A percentile compares a stretch with the other conserved stretches of the same genome.
phyloP scores from a whole-genome alignment of 2,329 filamentous ascomycete genomes.

The Parafenestella ontariensis region DNA sequence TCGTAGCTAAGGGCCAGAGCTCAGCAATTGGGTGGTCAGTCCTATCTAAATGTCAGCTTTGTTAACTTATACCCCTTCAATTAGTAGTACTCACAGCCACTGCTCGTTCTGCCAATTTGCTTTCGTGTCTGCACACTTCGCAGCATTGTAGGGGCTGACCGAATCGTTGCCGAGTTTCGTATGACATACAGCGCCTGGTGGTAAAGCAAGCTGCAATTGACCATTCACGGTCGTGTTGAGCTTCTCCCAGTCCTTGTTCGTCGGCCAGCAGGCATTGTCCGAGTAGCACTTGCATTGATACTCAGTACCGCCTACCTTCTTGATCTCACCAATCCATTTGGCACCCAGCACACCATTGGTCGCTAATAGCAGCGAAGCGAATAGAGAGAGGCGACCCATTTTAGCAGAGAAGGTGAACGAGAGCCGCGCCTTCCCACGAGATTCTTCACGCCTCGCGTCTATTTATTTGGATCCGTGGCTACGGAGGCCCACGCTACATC shows the following conservation, averaged over 20 bases:
- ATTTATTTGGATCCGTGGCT: conserved; percentile 10
- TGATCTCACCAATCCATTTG: conserved; percentile 41
- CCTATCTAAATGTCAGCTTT: conserved; percentile 16
- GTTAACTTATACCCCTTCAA: not conserved
- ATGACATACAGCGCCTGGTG: conserved; percentile 42
- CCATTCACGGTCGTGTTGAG: conserved; percentile 42
- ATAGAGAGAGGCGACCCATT: conserved; percentile 32
- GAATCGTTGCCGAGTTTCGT: conserved; percentile 29
- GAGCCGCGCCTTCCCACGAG: not conserved
- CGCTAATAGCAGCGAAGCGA: conserved; percentile 30
- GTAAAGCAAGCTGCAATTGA: conserved; percentile 34
- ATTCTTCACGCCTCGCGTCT: not conserved
- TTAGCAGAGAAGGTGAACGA: conserved; percentile 10
- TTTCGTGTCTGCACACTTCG: conserved; percentile 34
- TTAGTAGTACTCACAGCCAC: conserved; percentile 32
- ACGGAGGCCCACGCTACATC: not conserved
- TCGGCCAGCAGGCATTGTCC: conserved; percentile 44
- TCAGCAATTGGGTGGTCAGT: conserved; percentile 42
- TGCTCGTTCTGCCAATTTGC: conserved; percentile 40
- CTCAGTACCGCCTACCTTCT: conserved; percentile 26
- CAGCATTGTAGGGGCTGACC: conserved; percentile 29
- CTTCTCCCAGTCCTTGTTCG: conserved; percentile 29
- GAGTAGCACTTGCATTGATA: conserved; percentile 48
- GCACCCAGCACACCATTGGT: conserved; percentile 21
- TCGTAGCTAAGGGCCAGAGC: conserved; percentile 44